Base-by-base conservation (phyloP, 305 asterid species). In the Stenogyne calaminthoides region DNA sequence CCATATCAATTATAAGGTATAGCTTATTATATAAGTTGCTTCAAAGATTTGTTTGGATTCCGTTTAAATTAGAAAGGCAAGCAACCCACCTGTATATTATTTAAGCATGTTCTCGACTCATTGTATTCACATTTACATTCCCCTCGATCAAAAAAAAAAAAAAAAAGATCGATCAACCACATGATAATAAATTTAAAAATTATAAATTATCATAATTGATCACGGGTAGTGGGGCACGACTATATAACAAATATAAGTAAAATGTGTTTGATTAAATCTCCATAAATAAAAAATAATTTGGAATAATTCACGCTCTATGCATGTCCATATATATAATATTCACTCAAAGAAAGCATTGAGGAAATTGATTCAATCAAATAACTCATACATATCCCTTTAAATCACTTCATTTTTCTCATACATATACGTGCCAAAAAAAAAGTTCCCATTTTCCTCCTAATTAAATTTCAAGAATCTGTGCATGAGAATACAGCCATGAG, bases 401-500 rank as follows among this genome's bases (percentile, higher is more conserved):
- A 42, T 42, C 9, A 9, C 47, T 42, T 42, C 47, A 42, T 9
- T 42, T 42, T 9, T 10, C 11, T 14, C n/a, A 42, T 42, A 42
- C 11, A 22, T 14, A 42, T 42, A 8, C 1, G 8, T 40, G 3
- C 9, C 12, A 37, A 37, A 7, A 37, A 6, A 6, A 37, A 37
- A 7, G 44, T 37, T 40, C 51, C 16, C 5, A 44, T 44, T 44
- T 44, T 44, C 1, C 16, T 72, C 54, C 47, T 16, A n/a, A n/a
- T n/a, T n/a, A 12, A 46, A 75, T 22, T 74, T 66, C 71, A 78
- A 67, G 76, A 77, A 55, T 56, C 8, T 62, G 19, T 20, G 77
- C 34, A 39, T 55, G 76, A 64, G 12, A n/a, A 72, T 67, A 77
- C 57, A 46, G 7, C 19, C 69, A 80, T 47, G 75, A 2, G 68